Evolutionary conservation across 768 basidiomycete species (phyloP).

Genomic region (Rubroboletus pulcherrimus): DNA sequence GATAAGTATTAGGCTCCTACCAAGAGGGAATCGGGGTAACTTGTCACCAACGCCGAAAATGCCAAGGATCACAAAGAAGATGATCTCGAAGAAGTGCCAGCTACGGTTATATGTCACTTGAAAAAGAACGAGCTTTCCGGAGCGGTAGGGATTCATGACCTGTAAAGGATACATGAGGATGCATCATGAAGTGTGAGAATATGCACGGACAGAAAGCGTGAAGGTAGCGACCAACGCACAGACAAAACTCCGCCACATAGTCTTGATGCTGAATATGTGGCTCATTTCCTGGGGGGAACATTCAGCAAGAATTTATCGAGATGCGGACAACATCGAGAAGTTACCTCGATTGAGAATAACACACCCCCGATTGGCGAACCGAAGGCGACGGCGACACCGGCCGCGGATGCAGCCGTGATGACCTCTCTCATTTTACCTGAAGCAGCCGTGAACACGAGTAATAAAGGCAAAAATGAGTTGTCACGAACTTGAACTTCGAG

Average conservation of each 20-base stretch:
- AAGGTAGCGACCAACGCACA: constrained; percentile 97
- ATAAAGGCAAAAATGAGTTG: background rate
- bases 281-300: constrained; percentile 84
- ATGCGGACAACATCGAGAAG: constrained; percentile 3
- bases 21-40: background rate
- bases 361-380: constrained; percentile 98
- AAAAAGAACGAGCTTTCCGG: constrained; percentile 96
- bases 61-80: constrained; percentile 93
- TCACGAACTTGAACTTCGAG: constrained; percentile 77
- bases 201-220: constrained; percentile 76
- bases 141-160: constrained; percentile 98
- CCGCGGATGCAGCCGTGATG: constrained; percentile 91
- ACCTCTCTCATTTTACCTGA: constrained; percentile 84
- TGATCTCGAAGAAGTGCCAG: constrained; percentile 99
- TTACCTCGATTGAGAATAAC: constrained; percentile 92
- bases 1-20: constrained; percentile 9
- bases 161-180: constrained; percentile 33
- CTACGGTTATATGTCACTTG: constrained; percentile 96
- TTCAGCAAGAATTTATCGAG: background rate
- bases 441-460: constrained; percentile 13
- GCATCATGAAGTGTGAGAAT: constrained; percentile 16
- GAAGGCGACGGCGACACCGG: constrained; percentile 97
- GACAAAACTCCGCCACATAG: constrained; percentile 98
- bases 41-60: constrained; percentile 78
- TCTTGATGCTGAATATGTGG: constrained; percentile 92